A percentile compares a stretch with the other conserved stretches of the same genome.
These are phyloP conservation scores for Aegilops tauschii DNA, from an alignment of 176 grass and related monocot species.

Conservation along the genomic window DNA sequence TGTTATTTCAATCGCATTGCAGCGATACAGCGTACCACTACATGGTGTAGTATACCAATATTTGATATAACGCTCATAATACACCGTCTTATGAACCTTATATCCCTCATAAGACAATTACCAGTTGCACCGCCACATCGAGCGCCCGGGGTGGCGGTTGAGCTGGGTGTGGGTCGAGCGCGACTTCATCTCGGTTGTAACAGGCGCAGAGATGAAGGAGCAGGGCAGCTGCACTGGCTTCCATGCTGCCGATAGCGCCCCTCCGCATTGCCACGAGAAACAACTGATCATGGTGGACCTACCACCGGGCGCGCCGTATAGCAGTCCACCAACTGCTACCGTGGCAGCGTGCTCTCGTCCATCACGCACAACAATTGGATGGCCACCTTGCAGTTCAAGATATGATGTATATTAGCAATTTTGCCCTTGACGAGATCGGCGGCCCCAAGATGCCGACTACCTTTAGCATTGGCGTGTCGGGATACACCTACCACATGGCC, in stretches of 20 bases:
- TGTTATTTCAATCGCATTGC: no score
- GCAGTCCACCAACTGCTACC: slow-evolving; percentile 49
- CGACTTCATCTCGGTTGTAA: no score
- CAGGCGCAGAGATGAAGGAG: no score
- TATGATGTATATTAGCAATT: slow-evolving; percentile 21
- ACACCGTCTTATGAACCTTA: no score
- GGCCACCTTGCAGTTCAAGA: slow-evolving; percentile 29
- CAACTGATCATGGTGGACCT: slow-evolving; percentile 15
- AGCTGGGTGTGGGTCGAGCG: no score
- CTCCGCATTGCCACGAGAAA: no score
- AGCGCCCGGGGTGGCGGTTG: no score
- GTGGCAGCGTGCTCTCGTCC: slow-evolving; percentile 52
- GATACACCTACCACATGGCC: slow-evolving; percentile 50
- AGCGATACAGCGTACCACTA: no score
- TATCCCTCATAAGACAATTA: slow-evolving; percentile 31
- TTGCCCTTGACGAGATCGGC: background rate
- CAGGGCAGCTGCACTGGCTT: no score
- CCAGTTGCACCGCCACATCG: slow-evolving; percentile 74
- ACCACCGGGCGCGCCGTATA: slow-evolving; percentile 36
- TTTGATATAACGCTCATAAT: no score
- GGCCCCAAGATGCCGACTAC: slow-evolving; percentile 4
- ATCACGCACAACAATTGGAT: slow-evolving; percentile 14
- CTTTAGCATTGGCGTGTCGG: slow-evolving; percentile 58
- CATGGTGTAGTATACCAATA: no score
- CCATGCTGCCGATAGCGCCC: no score